phyloP scores from a whole-genome alignment of 495 filamentous ascomycete genomes.

The Cairneyella variabilis region DNA sequence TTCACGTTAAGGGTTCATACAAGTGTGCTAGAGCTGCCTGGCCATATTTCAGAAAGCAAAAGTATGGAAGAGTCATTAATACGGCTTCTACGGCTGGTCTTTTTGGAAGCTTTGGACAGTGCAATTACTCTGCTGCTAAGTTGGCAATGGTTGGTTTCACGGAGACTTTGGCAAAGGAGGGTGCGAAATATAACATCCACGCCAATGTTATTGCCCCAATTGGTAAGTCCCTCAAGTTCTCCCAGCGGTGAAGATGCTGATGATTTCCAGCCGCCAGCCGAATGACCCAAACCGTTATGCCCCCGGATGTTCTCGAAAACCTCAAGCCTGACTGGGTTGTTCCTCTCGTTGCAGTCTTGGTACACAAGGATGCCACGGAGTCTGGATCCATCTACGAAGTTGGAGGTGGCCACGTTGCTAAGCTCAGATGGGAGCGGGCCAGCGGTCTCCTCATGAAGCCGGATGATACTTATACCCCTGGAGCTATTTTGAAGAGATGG shows the following conservation, averaged over 20 bases:
- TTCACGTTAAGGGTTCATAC: constrained; percentile 93
- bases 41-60: constrained; percentile 98
- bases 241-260: constrained; percentile 10
- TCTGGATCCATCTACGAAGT: constrained; percentile 90
- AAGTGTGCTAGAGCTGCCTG: constrained; percentile 96
- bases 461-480: constrained; percentile 82
- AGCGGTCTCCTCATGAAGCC: constrained; percentile 88
- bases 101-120: constrained; percentile 93
- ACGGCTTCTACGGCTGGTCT: constrained; percentile 93
- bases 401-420: constrained; percentile 89
- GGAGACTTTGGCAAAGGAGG: constrained; percentile 96
- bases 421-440: constrained; percentile 92
- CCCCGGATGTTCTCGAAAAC: constrained; percentile 81
- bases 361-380: constrained; percentile 83
- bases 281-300: constrained; percentile 98
- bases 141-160: constrained; percentile 96
- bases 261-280: constrained; percentile 66
- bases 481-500: constrained; percentile 87
- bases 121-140: constrained; percentile 98
- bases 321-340: constrained; percentile 96
- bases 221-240: constrained; percentile 34
- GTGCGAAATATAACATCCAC: constrained; percentile 96
- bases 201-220: constrained; percentile 96
- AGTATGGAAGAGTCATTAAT: constrained; percentile 95
- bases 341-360: constrained; percentile 84